Evolutionary conservation across 2,329 filamentous ascomycete species (phyloP).

Genomic region (Fusarium paranaense): DNA sequence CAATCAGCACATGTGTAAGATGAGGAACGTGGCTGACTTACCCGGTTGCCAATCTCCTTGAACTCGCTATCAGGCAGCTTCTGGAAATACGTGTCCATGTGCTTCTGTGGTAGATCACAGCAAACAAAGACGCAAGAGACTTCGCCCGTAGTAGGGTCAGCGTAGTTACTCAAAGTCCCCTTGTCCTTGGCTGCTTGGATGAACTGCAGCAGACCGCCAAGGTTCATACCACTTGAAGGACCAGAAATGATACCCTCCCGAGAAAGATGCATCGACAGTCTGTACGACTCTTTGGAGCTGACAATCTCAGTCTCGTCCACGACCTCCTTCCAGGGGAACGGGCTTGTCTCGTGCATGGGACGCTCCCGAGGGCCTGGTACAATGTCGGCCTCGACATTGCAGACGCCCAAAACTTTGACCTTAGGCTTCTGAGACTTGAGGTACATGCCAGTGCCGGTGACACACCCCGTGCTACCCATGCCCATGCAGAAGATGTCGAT

Average conservation of each 20-base stretch:
- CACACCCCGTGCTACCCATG: conserved; percentile 3
- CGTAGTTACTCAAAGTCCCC: background rate
- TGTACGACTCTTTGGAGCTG: background rate
- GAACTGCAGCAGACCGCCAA: background rate
- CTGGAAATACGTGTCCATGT: background rate
- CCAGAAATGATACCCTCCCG: background rate
- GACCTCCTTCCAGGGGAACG: background rate
- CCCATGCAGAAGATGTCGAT: conserved; percentile 2
- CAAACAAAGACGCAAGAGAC: background rate
- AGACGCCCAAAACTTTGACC: background rate
- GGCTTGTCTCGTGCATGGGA: conserved; percentile 1
- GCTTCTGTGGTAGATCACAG: conserved; percentile 1
- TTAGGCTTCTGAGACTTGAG: background rate
- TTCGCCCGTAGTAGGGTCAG: background rate
- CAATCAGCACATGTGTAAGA: background rate
- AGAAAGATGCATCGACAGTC: background rate
- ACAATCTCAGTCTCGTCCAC: background rate
- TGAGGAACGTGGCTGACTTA: background rate
- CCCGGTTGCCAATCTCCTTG: background rate
- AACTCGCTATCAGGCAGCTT: background rate
- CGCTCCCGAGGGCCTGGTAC: background rate
- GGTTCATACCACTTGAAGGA: background rate
- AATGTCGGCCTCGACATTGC: background rate
- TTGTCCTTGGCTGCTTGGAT: background rate
- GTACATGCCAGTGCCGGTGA: conserved; percentile 3